A percentile compares a stretch with the other conserved stretches of the same genome.
Conservation (phyloP, 352 stramenopile genomes). For the Achlya hypogyna region DNA sequence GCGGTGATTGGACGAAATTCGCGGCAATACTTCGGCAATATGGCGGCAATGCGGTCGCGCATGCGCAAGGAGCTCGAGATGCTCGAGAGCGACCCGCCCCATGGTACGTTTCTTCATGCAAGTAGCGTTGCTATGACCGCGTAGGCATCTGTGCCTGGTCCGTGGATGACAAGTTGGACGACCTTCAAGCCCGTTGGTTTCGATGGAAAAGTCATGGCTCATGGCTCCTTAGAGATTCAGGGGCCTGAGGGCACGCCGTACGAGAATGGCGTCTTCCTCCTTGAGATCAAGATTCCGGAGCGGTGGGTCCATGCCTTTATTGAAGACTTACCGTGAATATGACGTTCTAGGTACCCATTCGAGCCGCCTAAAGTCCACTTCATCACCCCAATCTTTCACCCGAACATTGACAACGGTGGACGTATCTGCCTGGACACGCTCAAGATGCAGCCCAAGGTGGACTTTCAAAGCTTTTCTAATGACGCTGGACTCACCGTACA, state of each 20-base stretch:
- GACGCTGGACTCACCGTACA: neutral
- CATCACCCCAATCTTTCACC: slow-evolving; percentile 72
- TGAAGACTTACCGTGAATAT: neutral
- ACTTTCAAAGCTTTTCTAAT: slow-evolving; percentile 6
- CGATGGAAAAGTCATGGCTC: neutral
- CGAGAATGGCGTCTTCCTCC: slow-evolving; percentile 58
- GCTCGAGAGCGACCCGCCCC: slow-evolving; percentile 66
- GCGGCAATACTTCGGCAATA: slow-evolving; percentile 17
- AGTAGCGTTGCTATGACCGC: neutral
- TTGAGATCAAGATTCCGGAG: slow-evolving; percentile 70
- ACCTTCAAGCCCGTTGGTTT: slow-evolving; percentile 54
- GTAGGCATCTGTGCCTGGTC: slow-evolving; percentile 66
- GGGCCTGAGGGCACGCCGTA: slow-evolving; percentile 75
- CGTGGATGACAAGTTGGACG: slow-evolving; percentile 60
- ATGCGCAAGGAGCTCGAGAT: slow-evolving; percentile 82
- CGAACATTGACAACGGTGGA: slow-evolving; percentile 78
- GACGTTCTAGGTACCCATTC: slow-evolving; percentile 54
- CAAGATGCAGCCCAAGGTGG: slow-evolving; percentile 85
- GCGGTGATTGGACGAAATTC: neutral
- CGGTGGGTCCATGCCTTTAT: slow-evolving; percentile 21
- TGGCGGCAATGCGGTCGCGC: slow-evolving; percentile 63
- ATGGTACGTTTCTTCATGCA: slow-evolving; percentile 28
- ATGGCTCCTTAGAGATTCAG: slow-evolving; percentile 44
- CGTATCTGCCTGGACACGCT: slow-evolving; percentile 87
- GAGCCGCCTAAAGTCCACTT: slow-evolving; percentile 75